These are phyloP conservation scores for Iberis pinnata DNA, from an alignment of 345 rosid genomes.

Conservation along the genomic window DNA sequence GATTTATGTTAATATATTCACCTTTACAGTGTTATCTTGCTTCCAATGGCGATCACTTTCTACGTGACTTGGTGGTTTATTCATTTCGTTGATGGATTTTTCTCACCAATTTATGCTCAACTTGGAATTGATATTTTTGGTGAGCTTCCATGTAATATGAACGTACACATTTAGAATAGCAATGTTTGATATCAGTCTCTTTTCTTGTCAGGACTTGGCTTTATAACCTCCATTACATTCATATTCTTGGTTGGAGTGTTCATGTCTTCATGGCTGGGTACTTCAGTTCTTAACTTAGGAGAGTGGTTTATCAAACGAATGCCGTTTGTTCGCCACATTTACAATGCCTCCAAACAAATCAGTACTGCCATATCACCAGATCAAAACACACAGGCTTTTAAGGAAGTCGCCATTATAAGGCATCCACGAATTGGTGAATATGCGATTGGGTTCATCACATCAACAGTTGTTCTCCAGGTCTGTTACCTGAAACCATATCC, in stretches of 20 bases:
- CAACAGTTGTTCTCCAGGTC: conserved; percentile 80
- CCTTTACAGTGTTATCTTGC: conserved; percentile 80
- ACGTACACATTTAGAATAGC: no score
- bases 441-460: conserved; percentile 95
- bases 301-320: conserved; percentile 99
- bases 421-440: conserved; percentile 99
- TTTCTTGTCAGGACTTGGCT: conserved; percentile 68
- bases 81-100: conserved; percentile 95
- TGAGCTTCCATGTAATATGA: conserved; percentile 32
- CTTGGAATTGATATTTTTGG: conserved; percentile 93
- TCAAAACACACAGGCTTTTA: conserved; percentile 91
- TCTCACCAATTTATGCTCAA: conserved; percentile 89
- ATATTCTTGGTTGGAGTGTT: conserved; percentile 97
- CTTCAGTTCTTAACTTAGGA: conserved; percentile 83
- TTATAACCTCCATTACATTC: conserved; percentile 81
- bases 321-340: conserved; percentile 97
- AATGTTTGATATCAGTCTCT: conserved; percentile 1
- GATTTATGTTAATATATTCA: no score
- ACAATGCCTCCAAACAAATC: conserved; percentile 96
- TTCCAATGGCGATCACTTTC: conserved; percentile 92
- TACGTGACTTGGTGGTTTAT: conserved; percentile 99
- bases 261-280: conserved; percentile 99
- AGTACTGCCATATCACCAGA: conserved; percentile 99
- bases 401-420: conserved; percentile 94
- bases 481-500: not conserved